These are phyloP conservation scores for Sporopachydermia cereana DNA, from an alignment of 1,139 yeast species.

Conservation along the genomic window DNA sequence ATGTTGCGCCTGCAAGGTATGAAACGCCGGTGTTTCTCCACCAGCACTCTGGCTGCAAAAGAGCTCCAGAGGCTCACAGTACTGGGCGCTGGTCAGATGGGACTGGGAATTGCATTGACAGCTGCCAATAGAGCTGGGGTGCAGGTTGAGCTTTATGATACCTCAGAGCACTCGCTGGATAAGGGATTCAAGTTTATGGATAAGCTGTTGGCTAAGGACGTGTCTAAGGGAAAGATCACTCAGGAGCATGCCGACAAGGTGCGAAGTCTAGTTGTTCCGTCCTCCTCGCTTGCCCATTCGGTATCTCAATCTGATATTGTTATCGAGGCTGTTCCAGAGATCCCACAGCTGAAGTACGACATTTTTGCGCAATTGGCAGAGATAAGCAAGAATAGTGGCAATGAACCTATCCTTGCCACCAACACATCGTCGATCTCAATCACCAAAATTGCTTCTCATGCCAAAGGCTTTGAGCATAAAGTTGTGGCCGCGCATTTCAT, in stretches of 20 bases:
- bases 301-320: conserved; percentile 25
- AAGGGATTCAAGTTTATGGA: conserved; percentile 24
- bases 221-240: conserved; percentile 25
- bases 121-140: conserved; percentile 30
- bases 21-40: no score
- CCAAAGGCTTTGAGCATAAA: conserved; percentile 28
- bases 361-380: conserved; percentile 26
- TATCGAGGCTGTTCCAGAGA: conserved; percentile 35
- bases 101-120: conserved; percentile 32
- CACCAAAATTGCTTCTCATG: conserved; percentile 31
- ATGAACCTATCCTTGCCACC: conserved; percentile 28
- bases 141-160: conserved; percentile 27
- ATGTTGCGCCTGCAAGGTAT: no score
- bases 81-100: conserved; percentile 32
- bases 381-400: conserved; percentile 13
- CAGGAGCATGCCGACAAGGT: conserved; percentile 23
- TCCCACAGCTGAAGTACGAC: conserved; percentile 24
- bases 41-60: background rate
- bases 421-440: conserved; percentile 33
- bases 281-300: conserved; percentile 19
- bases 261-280: conserved; percentile 18
- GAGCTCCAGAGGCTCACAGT: conserved; percentile 19
- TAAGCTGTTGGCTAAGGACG: conserved; percentile 27
- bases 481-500: conserved; percentile 33
- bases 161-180: conserved; percentile 22